phyloP scores from a whole-genome alignment of 2,329 filamentous ascomycete genomes.

The Microsporum audouinii region DNA sequence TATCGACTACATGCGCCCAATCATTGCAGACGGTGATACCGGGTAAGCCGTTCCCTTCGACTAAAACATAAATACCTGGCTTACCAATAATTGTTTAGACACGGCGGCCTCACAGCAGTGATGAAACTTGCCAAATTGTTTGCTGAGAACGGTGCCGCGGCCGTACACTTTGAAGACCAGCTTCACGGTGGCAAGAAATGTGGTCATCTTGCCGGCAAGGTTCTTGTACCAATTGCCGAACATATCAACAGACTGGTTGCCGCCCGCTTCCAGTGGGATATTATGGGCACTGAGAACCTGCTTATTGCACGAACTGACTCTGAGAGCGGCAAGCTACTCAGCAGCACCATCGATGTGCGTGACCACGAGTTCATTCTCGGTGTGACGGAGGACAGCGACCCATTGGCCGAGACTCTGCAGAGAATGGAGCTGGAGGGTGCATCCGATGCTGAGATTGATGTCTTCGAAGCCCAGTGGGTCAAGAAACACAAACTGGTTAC shows the following conservation, averaged over 20 bases:
- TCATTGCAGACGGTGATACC: slow-evolving; percentile 92
- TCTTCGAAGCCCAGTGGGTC: slow-evolving; percentile 78
- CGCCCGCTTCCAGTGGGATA: slow-evolving; percentile 91
- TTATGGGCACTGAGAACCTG: slow-evolving; percentile 93
- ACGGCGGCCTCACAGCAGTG: slow-evolving; percentile 84
- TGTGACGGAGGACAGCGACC: slow-evolving; percentile 63
- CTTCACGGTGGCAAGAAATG: slow-evolving; percentile 98
- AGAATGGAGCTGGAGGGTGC: slow-evolving; percentile 77
- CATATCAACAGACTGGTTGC: slow-evolving; percentile 93
- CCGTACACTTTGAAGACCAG: slow-evolving; percentile 96
- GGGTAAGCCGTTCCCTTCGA: slow-evolving; percentile 39
- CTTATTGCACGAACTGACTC: slow-evolving; percentile 93
- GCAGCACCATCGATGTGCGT: slow-evolving; percentile 79
- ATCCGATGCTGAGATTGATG: slow-evolving; percentile 66
- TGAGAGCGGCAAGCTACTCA: slow-evolving; percentile 82
- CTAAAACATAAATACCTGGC: neutral
- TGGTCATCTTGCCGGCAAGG: slow-evolving; percentile 90
- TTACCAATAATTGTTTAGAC: slow-evolving; percentile 36
- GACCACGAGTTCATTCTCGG: slow-evolving; percentile 97
- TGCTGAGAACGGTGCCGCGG: slow-evolving; percentile 90
- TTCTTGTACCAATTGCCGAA: slow-evolving; percentile 83
- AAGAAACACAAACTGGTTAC: slow-evolving; percentile 73
- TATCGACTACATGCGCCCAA: slow-evolving; percentile 83
- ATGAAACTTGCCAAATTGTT: slow-evolving; percentile 96
- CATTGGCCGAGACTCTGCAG: slow-evolving; percentile 79